phyloP scores from a whole-genome alignment of 768 basidiomycete genomes.

The Auricularia heimuer region DNA sequence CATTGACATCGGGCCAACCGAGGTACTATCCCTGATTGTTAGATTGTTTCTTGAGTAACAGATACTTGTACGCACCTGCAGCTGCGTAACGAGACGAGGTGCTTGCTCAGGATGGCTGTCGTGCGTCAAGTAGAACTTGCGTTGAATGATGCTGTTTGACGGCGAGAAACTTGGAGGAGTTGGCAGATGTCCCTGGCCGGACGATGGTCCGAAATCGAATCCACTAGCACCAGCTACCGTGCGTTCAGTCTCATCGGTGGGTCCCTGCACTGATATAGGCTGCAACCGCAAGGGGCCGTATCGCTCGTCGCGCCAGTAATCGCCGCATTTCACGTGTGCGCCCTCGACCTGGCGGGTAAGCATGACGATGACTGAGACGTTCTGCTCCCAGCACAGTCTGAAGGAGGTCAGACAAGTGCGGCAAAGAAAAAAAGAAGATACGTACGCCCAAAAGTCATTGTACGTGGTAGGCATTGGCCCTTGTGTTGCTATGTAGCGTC shows the following conservation, averaged over 20 bases:
- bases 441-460: conserved; percentile 89
- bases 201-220: conserved; percentile 30
- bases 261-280: conserved; percentile 36
- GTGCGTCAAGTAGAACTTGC: conserved; percentile 57
- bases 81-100: conserved; percentile 64
- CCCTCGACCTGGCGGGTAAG: conserved; percentile 88
- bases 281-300: conserved; percentile 68
- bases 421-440: conserved; percentile 12
- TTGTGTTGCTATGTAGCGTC: conserved; percentile 91
- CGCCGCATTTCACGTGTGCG: conserved; percentile 79
- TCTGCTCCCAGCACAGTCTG: conserved; percentile 88
- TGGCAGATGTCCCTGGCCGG: background rate
- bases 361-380: conserved; percentile 93
- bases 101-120: conserved; percentile 46
- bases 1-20: conserved; percentile 95
- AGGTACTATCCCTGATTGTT: conserved; percentile 39
- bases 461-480: conserved; percentile 87
- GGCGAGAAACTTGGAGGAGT: background rate
- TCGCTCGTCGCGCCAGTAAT: conserved; percentile 60
- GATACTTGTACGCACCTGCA: conserved; percentile 36
- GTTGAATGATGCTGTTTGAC: conserved; percentile 23
- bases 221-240: conserved; percentile 20
- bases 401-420: background rate
- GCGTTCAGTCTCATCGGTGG: conserved; percentile 25
- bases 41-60: background rate